phyloP scores from a whole-genome alignment of 108 stramenopile genomes.

The Schizochytrium sp. region DNA sequence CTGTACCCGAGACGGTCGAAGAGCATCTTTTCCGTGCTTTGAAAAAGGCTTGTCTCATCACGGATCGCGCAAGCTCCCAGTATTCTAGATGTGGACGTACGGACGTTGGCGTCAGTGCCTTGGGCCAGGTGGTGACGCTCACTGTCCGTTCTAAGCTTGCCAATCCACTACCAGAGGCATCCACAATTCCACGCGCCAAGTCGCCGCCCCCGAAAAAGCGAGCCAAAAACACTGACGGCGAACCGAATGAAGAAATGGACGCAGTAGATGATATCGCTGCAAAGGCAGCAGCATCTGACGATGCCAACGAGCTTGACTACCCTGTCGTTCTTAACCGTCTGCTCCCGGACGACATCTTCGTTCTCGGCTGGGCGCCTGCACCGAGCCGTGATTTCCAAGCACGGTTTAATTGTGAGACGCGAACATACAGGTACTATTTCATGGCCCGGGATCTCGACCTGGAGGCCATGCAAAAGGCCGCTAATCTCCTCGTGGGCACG shows the following conservation, averaged over 20 bases:
- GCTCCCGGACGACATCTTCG: slow-evolving; percentile 77
- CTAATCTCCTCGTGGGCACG: slow-evolving; percentile 64
- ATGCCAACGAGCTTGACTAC: slow-evolving; percentile 71
- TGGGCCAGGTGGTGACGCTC: slow-evolving; percentile 85
- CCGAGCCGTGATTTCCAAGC: slow-evolving; percentile 35
- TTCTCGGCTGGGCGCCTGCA: slow-evolving; percentile 78
- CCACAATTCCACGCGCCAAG: not conserved
- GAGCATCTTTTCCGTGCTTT: slow-evolving; percentile 70
- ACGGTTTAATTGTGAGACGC: slow-evolving; percentile 69
- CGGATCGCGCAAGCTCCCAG: slow-evolving; percentile 29
- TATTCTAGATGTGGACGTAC: slow-evolving; percentile 94
- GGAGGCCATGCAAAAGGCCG: slow-evolving; percentile 57
- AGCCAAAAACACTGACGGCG: slow-evolving; percentile 15
- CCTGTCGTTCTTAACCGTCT: slow-evolving; percentile 80
- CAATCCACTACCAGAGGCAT: not conserved
- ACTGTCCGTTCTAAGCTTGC: slow-evolving; percentile 55
- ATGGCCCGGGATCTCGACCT: slow-evolving; percentile 59
- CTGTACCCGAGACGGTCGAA: slow-evolving; percentile 68
- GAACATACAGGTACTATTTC: slow-evolving; percentile 93
- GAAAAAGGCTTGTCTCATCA: slow-evolving; percentile 56
- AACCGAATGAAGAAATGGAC: not conserved
- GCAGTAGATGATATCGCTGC: not conserved
- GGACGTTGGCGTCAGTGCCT: slow-evolving; percentile 82
- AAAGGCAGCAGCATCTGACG: not conserved
- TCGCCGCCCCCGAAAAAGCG: slow-evolving; percentile 30